Base-by-base conservation (phyloP, 129 eudicot genomes). In the Lonicera japonica region DNA sequence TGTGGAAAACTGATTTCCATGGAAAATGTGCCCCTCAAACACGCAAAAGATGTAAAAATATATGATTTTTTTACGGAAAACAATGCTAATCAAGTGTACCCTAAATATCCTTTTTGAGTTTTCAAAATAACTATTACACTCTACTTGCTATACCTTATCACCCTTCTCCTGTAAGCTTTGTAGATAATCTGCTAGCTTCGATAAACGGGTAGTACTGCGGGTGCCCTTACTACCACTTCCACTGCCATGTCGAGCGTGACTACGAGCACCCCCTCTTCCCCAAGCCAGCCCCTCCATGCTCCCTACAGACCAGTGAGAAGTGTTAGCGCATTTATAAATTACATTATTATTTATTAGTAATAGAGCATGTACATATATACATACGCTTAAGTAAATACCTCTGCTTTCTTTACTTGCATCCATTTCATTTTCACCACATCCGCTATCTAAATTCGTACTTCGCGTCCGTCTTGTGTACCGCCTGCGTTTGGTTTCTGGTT, bases 201-300 rank as follows among this genome's bases (percentile, higher is more conserved):
- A 29, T n/a, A 67, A 17, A 52, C 62, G 63, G 66, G 50, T 29
- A 29, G 4, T 8, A 43, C 50, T 56, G 40, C 24, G n/a, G 5
- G 19, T 50, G 20, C 21, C 47, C 18, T n/a, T 63, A 21, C 70
- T 56, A 12, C 70, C 25, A 63, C 25, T 50, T 13, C 24, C 65
- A 54, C 54, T 58, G 46, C 69, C 52, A 54, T 67, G 57, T 43
- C 73, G 68, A 57, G 53, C 56, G 17, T 63, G 56, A 24, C 67
- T 75, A 23, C 81, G 71, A 43, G 54, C 72, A 58, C 76, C 68
- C 53, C 64, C 68, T 36, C 81, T 21, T 0, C 76, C 81, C 81
- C 81, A 76, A 50, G 72, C 40, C 25, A 70, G 76, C 54, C 16
- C 51, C 58, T 76, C 72, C 5, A 67, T 34, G 46, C 29, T 67